Evolutionary conservation across 2,329 filamentous ascomycete genomes (phyloP), one percentile per base, ranked within the genome.

Genomic region (Niveomyces coronatus): DNA sequence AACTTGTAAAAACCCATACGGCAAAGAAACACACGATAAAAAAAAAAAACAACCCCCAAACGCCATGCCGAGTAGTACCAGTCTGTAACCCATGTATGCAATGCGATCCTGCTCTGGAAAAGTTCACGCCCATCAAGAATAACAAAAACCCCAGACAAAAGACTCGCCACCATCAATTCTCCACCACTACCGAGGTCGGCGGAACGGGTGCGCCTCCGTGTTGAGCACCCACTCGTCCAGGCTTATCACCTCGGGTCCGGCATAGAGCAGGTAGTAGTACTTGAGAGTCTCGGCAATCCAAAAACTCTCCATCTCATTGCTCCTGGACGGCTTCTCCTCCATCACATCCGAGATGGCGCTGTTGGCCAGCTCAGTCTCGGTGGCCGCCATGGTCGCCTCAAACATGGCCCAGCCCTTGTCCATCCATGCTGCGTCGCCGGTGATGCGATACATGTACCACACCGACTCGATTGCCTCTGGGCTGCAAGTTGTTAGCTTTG

Each of bases 281-380:
- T 94, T 95, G 49, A 94, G 65, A 28, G 86, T 94, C 68, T 94
- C 87, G 4, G 83, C 83, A 44, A 86, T 67, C 85, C 87, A 94
- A 59, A 93, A 94, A 52, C 82, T 88, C 63, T 94, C 82, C 83
- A 89, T 88, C 48, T 68, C 66, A 55, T 87, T 74, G 27, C 58
- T 54, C 39, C 68, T 62, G 9, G 50, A 50, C 1, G 67, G 58
- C 14, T 67, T 55, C 2, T 57, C 41, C 5, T 45, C 40, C 17
- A 69, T 60, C 10, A 88, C 80, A 51, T 85, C 74, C 33, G 67
- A 59, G 39, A 91, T 74, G 26, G 82, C 84, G 9, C 76, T 79
- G 60, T 86, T 77, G 8, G 78, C 85, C 34, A 71, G 69, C 10
- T 75, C 62, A 0, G 83, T 81, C 26, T 67, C 63, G 3, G 85